phyloP scores from a whole-genome alignment of 2,329 filamentous ascomycete genomes.

The Alternaria arbusti region DNA sequence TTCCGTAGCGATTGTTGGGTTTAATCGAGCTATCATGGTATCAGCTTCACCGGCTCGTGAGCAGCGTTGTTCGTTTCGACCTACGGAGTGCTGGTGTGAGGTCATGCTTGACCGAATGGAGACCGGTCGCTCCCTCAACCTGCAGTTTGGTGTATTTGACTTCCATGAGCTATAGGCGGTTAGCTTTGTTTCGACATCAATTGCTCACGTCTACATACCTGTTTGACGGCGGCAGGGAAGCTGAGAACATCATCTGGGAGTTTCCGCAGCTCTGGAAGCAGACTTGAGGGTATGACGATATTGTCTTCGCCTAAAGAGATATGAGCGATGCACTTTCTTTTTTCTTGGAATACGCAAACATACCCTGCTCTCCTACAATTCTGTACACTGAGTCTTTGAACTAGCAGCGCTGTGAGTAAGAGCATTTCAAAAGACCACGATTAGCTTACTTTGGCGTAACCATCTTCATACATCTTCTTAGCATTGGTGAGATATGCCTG shows the following conservation, averaged over 20 bases:
- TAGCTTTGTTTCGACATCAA: conserved; percentile 1
- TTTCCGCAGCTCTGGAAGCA: conserved; percentile 43
- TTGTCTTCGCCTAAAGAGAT: conserved; percentile 23
- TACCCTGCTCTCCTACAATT: conserved; percentile 28
- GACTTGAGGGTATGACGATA: conserved; percentile 35
- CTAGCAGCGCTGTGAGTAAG: conserved; percentile 20
- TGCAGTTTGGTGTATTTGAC: conserved; percentile 39
- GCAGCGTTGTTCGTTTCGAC: not conserved
- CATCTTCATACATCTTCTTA: conserved; percentile 34
- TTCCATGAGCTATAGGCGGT: conserved; percentile 33
- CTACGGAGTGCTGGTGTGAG: conserved; percentile 46
- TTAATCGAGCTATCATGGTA: conserved; percentile 32
- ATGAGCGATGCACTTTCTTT: conserved; percentile 10
- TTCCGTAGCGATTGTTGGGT: conserved; percentile 35
- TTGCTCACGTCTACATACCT: conserved; percentile 18
- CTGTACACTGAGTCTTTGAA: conserved; percentile 39
- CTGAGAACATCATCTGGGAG: conserved; percentile 43
- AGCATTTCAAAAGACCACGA: too few relatives aligned
- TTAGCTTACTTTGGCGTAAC: conserved; percentile 33
- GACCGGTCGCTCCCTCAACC: conserved; percentile 19
- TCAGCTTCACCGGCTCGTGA: conserved; percentile 14
- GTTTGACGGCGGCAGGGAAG: conserved; percentile 34
- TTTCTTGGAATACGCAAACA: not conserved
- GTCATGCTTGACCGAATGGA: conserved; percentile 39
- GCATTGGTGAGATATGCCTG: conserved; percentile 29